Evolutionary conservation across 345 rosid species (phyloP).

Genomic region (Sisymbrium irio): DNA sequence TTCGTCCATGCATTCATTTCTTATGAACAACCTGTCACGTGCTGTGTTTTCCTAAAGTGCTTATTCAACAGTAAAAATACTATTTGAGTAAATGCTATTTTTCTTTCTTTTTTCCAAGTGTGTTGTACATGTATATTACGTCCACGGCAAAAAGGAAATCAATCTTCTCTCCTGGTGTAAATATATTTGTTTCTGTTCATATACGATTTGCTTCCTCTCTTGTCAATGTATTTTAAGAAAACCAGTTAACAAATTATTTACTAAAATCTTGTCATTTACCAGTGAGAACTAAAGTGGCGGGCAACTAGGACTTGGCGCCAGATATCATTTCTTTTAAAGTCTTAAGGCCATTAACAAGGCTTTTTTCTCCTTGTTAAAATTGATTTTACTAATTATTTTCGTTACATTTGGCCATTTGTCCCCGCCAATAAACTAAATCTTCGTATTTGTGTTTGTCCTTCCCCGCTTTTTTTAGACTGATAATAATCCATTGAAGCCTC

Average conservation of each 20-base stretch:
- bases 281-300: slow-evolving; percentile 54
- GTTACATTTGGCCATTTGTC: not conserved
- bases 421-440: not conserved
- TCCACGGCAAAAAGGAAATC: slow-evolving; percentile 3
- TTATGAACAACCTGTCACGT: slow-evolving; percentile 35
- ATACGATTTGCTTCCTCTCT: slow-evolving; percentile 7
- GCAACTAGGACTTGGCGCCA: slow-evolving; percentile 71
- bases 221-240: not conserved
- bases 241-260: not conserved
- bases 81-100: slow-evolving; percentile 5
- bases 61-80: not conserved
- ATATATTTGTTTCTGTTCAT: slow-evolving; percentile 6
- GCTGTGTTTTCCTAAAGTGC: slow-evolving; percentile 24
- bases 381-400: not conserved
- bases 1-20: slow-evolving; percentile 32
- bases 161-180: not conserved
- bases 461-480: not conserved
- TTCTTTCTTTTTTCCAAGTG: slow-evolving; percentile 2
- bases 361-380: not conserved
- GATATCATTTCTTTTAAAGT: slow-evolving; percentile 47
- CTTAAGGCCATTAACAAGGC: too few relatives aligned
- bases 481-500: not conserved
- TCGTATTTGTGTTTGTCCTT: not conserved
- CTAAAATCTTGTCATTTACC: slow-evolving; percentile 27
- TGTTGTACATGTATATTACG: not conserved